A percentile compares a stretch with the other conserved stretches of the same genome.
Conservation (phyloP, 306 rosid genomes). For the Casuarina cunninghamiana region DNA sequence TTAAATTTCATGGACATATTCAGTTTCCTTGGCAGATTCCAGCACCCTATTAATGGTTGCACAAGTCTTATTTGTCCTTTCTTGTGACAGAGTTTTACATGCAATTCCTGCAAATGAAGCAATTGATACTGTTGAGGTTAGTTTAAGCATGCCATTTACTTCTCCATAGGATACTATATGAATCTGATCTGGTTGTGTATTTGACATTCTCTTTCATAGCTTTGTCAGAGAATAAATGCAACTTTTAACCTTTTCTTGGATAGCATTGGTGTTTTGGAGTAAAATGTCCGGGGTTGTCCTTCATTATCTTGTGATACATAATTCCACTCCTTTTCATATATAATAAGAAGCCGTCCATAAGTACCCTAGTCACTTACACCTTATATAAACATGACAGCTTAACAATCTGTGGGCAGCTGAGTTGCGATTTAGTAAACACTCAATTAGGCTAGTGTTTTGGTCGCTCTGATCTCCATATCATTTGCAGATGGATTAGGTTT, state of each 20-base stretch:
- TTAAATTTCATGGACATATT: not conserved
- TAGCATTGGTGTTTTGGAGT: not conserved
- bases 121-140: slow-evolving; percentile 95
- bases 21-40: not conserved
- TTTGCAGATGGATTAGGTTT: not conserved
- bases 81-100: slow-evolving; percentile 70
- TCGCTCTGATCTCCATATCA: not conserved
- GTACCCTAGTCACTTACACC: not conserved
- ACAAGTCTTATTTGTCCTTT: slow-evolving; percentile 8
- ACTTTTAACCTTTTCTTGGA: not conserved
- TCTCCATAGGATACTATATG: not conserved
- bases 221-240: not conserved
- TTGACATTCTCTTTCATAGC: not conserved
- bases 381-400: not conserved
- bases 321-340: not conserved
- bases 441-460: not conserved
- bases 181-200: slow-evolving; percentile 1
- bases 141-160: slow-evolving; percentile 22
- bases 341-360: not conserved
- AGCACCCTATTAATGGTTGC: not conserved
- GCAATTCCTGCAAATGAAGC: slow-evolving; percentile 95
- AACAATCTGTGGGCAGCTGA: not conserved
- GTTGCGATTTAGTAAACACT: not conserved
- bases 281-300: not conserved
- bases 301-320: not conserved